These are phyloP conservation scores for Ascodesmis nigricans DNA, from an alignment of 495 filamentous ascomycete genomes.

Conservation along the genomic window DNA sequence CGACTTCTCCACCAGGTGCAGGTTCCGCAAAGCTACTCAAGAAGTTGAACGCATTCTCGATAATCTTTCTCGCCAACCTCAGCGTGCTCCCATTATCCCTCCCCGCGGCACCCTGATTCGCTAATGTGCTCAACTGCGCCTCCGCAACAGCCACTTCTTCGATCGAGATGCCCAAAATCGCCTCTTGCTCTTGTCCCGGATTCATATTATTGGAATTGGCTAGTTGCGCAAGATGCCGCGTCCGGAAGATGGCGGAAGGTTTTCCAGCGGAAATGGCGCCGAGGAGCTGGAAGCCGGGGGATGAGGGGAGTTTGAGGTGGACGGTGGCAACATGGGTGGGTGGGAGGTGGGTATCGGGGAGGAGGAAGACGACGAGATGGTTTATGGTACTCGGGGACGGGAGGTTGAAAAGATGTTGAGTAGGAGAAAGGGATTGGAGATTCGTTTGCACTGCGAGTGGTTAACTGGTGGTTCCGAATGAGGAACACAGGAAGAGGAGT, in stretches of 20 bases:
- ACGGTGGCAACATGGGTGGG: constrained; percentile 63
- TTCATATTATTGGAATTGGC: constrained; percentile 30
- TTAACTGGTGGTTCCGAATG: constrained; percentile 12
- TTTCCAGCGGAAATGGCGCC: constrained; percentile 76
- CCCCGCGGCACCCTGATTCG: constrained; percentile 24
- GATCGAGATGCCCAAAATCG: constrained; percentile 63
- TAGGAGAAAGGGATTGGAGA: constrained; percentile 35
- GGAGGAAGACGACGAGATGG: constrained; percentile 74
- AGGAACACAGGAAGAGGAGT: constrained; percentile 14
- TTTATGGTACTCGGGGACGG: constrained; percentile 37
- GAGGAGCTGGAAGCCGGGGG: constrained; percentile 49
- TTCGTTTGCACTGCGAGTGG: constrained; percentile 39
- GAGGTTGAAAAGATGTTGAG: constrained; percentile 46
- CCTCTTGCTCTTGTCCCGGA: constrained; percentile 25
- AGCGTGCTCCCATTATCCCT: constrained; percentile 32
- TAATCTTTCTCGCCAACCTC: constrained; percentile 73
- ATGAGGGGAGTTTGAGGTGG: constrained; percentile 48
- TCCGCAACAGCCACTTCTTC: constrained; percentile 54
- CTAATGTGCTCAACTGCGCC: constrained; percentile 38
- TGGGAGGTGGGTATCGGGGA: constrained; percentile 56
- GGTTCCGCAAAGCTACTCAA: constrained; percentile 59
- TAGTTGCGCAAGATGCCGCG: background rate
- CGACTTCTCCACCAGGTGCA: constrained; percentile 47
- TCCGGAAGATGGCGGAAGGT: constrained; percentile 59
- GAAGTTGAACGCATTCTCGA: constrained; percentile 94